Evolutionary conservation across 305 asterid genomes (phyloP), one percentile per base, ranked within the genome.

Genomic region (Fraxinus ornus): DNA sequence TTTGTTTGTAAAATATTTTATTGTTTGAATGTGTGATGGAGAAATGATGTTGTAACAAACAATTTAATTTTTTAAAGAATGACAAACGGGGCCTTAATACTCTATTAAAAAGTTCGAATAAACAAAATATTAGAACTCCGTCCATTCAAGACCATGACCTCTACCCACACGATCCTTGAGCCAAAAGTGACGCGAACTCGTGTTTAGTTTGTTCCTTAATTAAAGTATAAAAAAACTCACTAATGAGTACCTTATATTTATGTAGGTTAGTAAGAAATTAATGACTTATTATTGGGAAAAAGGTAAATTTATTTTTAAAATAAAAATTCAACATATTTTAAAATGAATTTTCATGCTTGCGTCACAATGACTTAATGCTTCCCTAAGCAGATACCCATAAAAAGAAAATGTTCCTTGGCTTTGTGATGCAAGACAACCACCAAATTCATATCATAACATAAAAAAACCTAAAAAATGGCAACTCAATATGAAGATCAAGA

Each of bases 311-410:
- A 57, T 60, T 21, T 19, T 47, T 12, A 57, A 19, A 57, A 7
- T n/a, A 19, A 60, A n/a, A 5, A 60, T 19, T 7, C 10, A 7
- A 7, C 70, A 5, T 60, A 57, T 57, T 21, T 60, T 60, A 19
- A 72, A 13, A 62, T 21, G 37, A 68, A 26, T 26, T 68, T 28
- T 30, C 39, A 60, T 86, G 90, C 76, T 89, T 85, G 89, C 98
- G 86, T 95, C 93, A 93, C 72, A 60, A 89, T 91, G 98, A 95
- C 89, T 22, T 36, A 37, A 28, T 88, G 97, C 95, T 92, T 85
- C 62, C 77, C 79, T 92, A 85, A 91, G 93, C 97, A 87, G 89
- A 66, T 97, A 88, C 94, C 91, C 84, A 66, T 32, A 41, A 33
- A 81, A 8, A 73, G 81, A 81, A 12, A 7, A 28, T 13, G 10